Evolutionary conservation across 2,329 filamentous ascomycete genomes (phyloP), one percentile per base, ranked within the genome.

Genomic region (Didymella segeticola): DNA sequence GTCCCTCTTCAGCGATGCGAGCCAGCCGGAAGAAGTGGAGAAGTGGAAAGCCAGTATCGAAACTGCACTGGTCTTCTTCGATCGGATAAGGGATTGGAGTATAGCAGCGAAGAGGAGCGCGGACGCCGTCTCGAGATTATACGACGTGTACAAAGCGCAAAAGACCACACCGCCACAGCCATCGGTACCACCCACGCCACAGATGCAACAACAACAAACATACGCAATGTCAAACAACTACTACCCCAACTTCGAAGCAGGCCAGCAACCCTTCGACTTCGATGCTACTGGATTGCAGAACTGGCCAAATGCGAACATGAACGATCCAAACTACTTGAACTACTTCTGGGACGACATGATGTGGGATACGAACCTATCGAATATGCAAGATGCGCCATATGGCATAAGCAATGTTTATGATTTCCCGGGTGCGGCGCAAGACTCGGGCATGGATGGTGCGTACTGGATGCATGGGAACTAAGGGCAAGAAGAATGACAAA

Each of bases 1-100:
- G 10, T 88, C 85, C 19, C 79, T 93, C 11, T 91, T 91, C 70
- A 88, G 85, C 79, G 87, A 91, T 68, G 79, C 74, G 7, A 68
- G 69, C 65, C 68, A 71, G 41, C 69, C 70, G 2, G 73, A 76
- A 15, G 72, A 79, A 27, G 64, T 69, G 5, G 69, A 75, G 17
- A 75, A 74, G 19, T 80, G 78, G 78, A 64, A 68, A 14, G 47
- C 59, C 1, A 75, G 75, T 39, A 68, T 80, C 27, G 76, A 79
- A 34, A 74, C 59, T 9, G 76, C 77, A 9, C 66, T 80, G 4
- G 53, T 58, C 1, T 80, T 79, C 62, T 77, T 80, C 55, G 72
- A 76, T 27, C 69, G 72, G 5, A 77, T 75, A 69, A 71, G 72
- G 37, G 69, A 70, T 26, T 80, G 72, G 69, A 79, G 77, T 20